These are phyloP conservation scores for Thinopyrum elongatum DNA, from an alignment of 176 grass and related monocot genomes.

Conservation along the genomic window DNA sequence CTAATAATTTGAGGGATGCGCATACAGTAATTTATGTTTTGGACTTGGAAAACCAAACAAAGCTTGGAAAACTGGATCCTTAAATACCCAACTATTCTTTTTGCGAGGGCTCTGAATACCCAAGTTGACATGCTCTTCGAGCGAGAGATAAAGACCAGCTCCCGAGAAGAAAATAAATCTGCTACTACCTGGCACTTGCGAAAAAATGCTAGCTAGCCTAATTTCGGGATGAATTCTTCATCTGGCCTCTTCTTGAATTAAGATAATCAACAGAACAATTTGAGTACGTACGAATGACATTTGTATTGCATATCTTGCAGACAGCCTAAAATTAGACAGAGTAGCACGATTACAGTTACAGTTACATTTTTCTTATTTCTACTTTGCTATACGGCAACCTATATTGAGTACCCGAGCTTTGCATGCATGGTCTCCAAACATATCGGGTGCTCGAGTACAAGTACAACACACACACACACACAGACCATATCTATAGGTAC, in stretches of 20 bases:
- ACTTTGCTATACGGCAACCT: background rate
- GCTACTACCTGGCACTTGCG: background rate
- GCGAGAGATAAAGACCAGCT: too few relatives aligned
- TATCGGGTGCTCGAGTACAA: background rate
- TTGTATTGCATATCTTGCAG: background rate
- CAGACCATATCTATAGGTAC: background rate
- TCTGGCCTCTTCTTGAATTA: background rate
- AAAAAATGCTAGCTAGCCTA: background rate
- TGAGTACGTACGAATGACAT: background rate
- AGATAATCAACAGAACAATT: background rate
- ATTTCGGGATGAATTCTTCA: background rate
- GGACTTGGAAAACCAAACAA: too few relatives aligned
- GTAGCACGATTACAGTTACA: background rate
- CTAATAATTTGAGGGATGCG: too few relatives aligned
- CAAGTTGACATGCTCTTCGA: too few relatives aligned
- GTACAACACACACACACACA: background rate
- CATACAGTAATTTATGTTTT: too few relatives aligned
- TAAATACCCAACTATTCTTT: too few relatives aligned
- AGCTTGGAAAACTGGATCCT: too few relatives aligned
- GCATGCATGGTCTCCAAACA: background rate
- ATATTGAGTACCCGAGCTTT: background rate
- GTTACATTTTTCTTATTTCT: conserved; percentile 5
- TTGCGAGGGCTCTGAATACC: too few relatives aligned
- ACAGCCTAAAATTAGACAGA: background rate
- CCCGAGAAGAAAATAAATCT: too few relatives aligned